Evolutionary conservation across 768 basidiomycete species (phyloP), one percentile per base, ranked within the genome.

Genomic region (Lentinula boryana): DNA sequence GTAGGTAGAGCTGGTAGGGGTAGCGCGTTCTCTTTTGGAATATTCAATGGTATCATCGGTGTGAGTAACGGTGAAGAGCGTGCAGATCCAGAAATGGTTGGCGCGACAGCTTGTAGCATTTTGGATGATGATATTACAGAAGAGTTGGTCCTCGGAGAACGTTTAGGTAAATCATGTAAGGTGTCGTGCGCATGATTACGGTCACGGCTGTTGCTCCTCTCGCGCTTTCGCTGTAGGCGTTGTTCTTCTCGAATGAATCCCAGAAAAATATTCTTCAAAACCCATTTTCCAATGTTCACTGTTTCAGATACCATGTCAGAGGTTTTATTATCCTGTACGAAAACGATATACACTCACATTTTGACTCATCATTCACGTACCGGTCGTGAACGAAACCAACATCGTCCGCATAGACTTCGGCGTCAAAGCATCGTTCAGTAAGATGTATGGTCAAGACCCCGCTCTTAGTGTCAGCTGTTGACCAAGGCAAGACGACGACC

Each of bases 281-380:
- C 84, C 92, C 93, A 95, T 74, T 92, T 95, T 1, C 93, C 95
- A 49, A 96, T 77, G 70, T 95, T 96, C 64, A 96, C 95, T 97
- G 38, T 48, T 15, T 13, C 21, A 41, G 12, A 12, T 49, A 62
- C 66, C 48, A 67, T 60, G 43, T 57, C 35, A 55, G 36, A 23
- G 15, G 56, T 52, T 38, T 46, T 16, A 58, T 36, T 21, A 50
- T 13, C n/a, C 35, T 36, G 60, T 62, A 62, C 40, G 3, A 60
- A 36, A 31, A 52, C 23, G 32, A 43, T 16, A 38, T 3, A 52
- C 2, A 56, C 89, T 69, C 66, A 94, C 96, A 68, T 71, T 95
- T 85, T 15, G 85, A 78, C 67, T 98, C 96, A 58, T 95, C 93
- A 50, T 77, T 84, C 63, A 86, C 85, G 8, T 80, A 76, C 5